Evolutionary conservation across 1,284 basidiomycete species (phyloP), one percentile per base, ranked within the genome.

Genomic region (Flammula alnicola): DNA sequence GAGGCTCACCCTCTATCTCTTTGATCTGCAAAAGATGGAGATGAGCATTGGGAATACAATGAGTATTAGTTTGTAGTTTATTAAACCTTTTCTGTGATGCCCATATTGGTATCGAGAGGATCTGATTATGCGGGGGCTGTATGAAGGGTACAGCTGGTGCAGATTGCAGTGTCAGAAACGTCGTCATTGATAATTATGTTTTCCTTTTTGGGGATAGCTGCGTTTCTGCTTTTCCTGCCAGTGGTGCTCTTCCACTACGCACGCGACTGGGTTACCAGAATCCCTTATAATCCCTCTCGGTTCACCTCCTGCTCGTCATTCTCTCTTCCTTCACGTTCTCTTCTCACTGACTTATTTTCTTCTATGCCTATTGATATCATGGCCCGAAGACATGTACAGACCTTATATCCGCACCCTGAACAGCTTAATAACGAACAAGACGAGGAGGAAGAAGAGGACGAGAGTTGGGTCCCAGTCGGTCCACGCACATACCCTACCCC

Each of bases 31-130:
- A 17, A 51, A 36, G 47, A 47, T 19, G 46, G 27, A 29, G 14
- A 31, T 50, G 17, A 27, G 23, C 26, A 29, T 44, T 31, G 26
- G 5, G 51, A 41, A 4, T 19, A 4, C 11, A 4, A 3, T 23
- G 23, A 31, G 4, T 6, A 17, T 37, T 35, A 27, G 12, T 17
- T 19, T 11, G 36, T 25, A n/a, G n/a, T n/a, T n/a, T n/a, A 16
- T 51, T 65, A 27, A 37, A 86, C 91, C 83, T 95, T 95, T 74
- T 95, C 93, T 58, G 93, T 77, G 63, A 95, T 83, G 64, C 93
- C 93, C 93, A 95, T 95, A 57, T 55, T 79, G 62, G 49, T 41
- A 38, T 31, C 52, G 29, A 44, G 38, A 29, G 44, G 46, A 44
- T 38, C 40, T 41, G 39, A 37, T 54, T 39, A 47, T 54, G 41